These are phyloP conservation scores for Hemileia vastatrix DNA, from an alignment of 1,284 basidiomycete genomes.

Conservation along the genomic window DNA sequence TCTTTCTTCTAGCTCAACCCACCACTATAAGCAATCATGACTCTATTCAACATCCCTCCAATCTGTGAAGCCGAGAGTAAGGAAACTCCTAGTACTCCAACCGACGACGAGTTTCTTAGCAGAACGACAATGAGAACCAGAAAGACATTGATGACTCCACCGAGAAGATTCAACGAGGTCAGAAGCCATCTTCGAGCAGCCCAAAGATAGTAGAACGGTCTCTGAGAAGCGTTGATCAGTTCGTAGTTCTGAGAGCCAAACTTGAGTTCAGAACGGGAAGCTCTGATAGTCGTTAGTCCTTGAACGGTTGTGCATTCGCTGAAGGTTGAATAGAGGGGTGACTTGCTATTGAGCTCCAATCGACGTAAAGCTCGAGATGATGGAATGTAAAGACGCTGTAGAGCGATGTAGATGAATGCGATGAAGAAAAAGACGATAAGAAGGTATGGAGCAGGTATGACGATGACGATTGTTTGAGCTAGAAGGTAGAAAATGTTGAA, in stretches of 20 bases:
- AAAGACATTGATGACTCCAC: slow-evolving; percentile 27
- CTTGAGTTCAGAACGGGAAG: slow-evolving; percentile 24
- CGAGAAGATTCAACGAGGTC: slow-evolving; percentile 29
- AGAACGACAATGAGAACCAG: slow-evolving; percentile 31
- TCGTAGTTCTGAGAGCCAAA: slow-evolving; percentile 21
- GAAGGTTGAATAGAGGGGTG: slow-evolving; percentile 31
- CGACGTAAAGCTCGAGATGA: slow-evolving; percentile 30
- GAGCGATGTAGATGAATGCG: slow-evolving; percentile 2
- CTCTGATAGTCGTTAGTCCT: slow-evolving; percentile 32
- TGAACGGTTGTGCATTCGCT: slow-evolving; percentile 29
- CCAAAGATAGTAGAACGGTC: slow-evolving; percentile 29
- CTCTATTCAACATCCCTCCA: slow-evolving; percentile 24
- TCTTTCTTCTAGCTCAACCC: background rate
- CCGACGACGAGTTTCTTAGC: slow-evolving; percentile 25
- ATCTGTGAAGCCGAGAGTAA: slow-evolving; percentile 30
- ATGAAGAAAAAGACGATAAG: slow-evolving; percentile 19
- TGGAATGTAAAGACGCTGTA: slow-evolving; percentile 33
- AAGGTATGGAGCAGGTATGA: slow-evolving; percentile 31
- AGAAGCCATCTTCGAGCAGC: slow-evolving; percentile 34
- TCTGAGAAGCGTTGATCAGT: slow-evolving; percentile 28
- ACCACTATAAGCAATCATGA: background rate
- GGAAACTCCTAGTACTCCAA: slow-evolving; percentile 30
- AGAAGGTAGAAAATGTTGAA: slow-evolving; percentile 14
- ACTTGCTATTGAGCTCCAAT: slow-evolving; percentile 31
- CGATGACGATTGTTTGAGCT: slow-evolving; percentile 24